Evolutionary conservation across 2,329 filamentous ascomycete species (phyloP).

Genomic region (Nemania diffusa): DNA sequence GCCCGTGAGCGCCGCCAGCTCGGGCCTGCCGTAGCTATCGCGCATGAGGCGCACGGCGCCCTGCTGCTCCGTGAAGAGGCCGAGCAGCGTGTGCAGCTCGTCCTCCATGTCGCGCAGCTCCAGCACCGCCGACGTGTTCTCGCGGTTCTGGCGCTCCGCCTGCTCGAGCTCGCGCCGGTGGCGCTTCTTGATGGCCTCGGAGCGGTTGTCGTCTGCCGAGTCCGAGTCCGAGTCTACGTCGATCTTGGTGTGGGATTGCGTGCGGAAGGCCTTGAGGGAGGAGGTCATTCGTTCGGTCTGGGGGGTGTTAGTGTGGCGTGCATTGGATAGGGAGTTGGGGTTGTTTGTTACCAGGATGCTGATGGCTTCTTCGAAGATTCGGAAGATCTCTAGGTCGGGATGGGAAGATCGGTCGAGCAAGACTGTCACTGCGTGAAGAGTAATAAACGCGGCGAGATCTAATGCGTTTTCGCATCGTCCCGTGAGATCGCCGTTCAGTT

Average conservation of each 20-base stretch:
- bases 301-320: constrained; percentile 12
- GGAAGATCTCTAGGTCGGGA: constrained; percentile 70
- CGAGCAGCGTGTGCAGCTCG: constrained; percentile 66
- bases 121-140: constrained; percentile 70
- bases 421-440: constrained; percentile 70
- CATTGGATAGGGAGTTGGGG: not conserved
- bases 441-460: constrained; percentile 71
- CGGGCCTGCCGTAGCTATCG: constrained; percentile 55
- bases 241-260: constrained; percentile 63
- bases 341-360: constrained; percentile 63
- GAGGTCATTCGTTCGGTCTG: constrained; percentile 71
- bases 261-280: constrained; percentile 70
- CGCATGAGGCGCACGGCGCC: constrained; percentile 61
- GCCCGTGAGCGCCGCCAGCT: constrained; percentile 54
- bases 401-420: constrained; percentile 69
- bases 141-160: constrained; percentile 67
- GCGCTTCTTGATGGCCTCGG: constrained; percentile 56
- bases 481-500: constrained; percentile 72
- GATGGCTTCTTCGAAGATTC: constrained; percentile 74
- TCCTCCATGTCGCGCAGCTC: constrained; percentile 73
- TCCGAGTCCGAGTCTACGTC: constrained; percentile 53
- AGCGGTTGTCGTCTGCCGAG: constrained; percentile 54
- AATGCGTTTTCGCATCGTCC: constrained; percentile 69
- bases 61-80: constrained; percentile 68
- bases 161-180: constrained; percentile 54